Percentiles rank a stretch among this genome's conserved stretches.
These are phyloP conservation scores for Fusarium torulosum DNA, from an alignment of 2,329 filamentous ascomycete species.

Conservation along the genomic window DNA sequence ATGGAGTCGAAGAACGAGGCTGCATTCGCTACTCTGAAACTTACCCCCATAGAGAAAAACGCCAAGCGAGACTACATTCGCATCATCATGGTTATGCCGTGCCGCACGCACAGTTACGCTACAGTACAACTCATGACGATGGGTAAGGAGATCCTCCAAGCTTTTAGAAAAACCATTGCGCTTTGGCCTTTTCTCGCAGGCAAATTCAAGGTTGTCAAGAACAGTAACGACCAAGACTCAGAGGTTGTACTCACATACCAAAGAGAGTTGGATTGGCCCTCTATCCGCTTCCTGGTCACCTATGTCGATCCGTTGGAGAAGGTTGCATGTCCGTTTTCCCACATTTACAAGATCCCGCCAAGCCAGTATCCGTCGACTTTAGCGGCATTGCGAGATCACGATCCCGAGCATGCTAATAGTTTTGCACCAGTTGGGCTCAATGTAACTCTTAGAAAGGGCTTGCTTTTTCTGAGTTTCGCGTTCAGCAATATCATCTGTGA, in stretches of 20 bases:
- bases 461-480: constrained; percentile 35
- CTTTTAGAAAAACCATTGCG: constrained; percentile 18
- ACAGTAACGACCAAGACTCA: neutral
- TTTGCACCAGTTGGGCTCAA: constrained; percentile 29
- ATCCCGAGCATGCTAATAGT: neutral
- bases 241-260: constrained; percentile 27
- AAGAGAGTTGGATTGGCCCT: neutral
- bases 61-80: constrained; percentile 31
- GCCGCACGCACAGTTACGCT: neutral
- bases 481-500: constrained; percentile 40
- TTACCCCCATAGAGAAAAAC: constrained; percentile 36
- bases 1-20: neutral
- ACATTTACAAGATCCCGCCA: neutral
- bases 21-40: constrained; percentile 5
- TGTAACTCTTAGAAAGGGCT: constrained; percentile 7
- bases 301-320: neutral
- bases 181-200: constrained; percentile 39
- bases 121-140: neutral
- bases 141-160: neutral
- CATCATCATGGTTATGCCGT: constrained; percentile 29
- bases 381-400: constrained; percentile 10
- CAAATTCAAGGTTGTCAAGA: constrained; percentile 2
- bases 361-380: neutral
- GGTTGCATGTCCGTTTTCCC: too few relatives aligned
- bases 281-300: neutral